A percentile compares a stretch with the other conserved stretches of the same genome.
Conservation (phyloP, 139 green algal species). For the Picochlorum sp. region DNA sequence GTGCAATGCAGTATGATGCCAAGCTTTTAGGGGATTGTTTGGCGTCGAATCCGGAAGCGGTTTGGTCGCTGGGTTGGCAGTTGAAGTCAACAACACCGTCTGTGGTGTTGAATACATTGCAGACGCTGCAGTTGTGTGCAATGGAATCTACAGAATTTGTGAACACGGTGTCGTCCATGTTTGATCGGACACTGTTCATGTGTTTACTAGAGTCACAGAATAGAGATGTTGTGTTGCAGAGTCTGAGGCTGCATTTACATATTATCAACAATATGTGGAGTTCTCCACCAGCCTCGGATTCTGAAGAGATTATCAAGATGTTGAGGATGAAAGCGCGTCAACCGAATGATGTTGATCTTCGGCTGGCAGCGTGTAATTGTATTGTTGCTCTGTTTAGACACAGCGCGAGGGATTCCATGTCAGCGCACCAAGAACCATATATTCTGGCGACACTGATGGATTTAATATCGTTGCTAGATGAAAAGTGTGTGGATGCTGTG, state of each 20-base stretch:
- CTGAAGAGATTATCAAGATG: slow-evolving; percentile 10
- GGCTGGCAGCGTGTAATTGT: not conserved
- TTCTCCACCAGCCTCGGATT: not conserved
- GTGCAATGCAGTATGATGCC: not conserved
- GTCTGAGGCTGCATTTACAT: not conserved
- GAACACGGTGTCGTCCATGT: not conserved
- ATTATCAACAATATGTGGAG: not conserved
- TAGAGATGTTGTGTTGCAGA: not conserved
- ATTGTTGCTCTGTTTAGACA: too few species aligned
- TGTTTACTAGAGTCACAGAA: not conserved
- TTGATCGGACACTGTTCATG: not conserved
- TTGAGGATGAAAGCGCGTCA: too few species aligned
- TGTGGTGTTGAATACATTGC: too few species aligned
- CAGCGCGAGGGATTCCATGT: too few species aligned
- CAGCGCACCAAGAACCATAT: not conserved
- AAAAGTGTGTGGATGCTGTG: not conserved
- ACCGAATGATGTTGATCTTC: too few species aligned
- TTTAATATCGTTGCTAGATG: not conserved
- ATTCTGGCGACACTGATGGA: not conserved
- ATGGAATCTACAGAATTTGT: not conserved
- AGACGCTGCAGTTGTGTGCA: not conserved
- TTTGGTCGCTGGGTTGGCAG: slow-evolving; percentile 15
- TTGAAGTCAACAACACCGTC: not conserved
- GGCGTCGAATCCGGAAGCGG: slow-evolving; percentile 2
- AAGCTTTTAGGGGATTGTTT: not conserved